phyloP scores from a whole-genome alignment of 202 grass and related monocot species.

The Eragrostis tef region DNA sequence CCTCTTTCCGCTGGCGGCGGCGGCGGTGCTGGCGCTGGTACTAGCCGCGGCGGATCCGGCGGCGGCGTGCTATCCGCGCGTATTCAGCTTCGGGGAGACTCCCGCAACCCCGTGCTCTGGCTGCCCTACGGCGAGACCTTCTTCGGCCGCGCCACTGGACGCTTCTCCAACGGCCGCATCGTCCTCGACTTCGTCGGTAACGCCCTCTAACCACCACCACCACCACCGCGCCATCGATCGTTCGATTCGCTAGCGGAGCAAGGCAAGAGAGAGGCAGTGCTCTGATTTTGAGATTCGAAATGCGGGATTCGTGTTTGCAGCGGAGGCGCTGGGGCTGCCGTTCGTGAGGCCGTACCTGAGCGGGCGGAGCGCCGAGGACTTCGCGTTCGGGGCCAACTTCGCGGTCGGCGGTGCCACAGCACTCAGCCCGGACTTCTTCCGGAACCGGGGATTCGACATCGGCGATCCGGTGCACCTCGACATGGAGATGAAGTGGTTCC shows the following conservation, averaged over 20 bases:
- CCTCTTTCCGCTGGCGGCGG: background rate
- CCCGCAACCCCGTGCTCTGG: constrained; percentile 46
- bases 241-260: background rate
- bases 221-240: background rate
- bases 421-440: constrained; percentile 61
- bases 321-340: constrained; percentile 65
- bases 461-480: constrained; percentile 55
- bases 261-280: no score
- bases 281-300: constrained; percentile 14
- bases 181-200: constrained; percentile 70
- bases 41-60: background rate
- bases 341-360: constrained; percentile 62
- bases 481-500: constrained; percentile 79
- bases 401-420: constrained; percentile 78
- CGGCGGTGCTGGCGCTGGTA: background rate
- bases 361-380: constrained; percentile 50
- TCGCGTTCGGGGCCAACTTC: constrained; percentile 70
- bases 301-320: constrained; percentile 36
- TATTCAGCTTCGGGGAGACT: constrained; percentile 80
- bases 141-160: constrained; percentile 67
- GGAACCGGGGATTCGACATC: constrained; percentile 50
- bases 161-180: constrained; percentile 72
- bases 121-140: constrained; percentile 65
- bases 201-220: background rate
- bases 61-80: constrained; percentile 52